These are phyloP conservation scores for Apophysomyces trapeziformis DNA, from an alignment of 371 early-diverging fungal species.

Conservation along the genomic window DNA sequence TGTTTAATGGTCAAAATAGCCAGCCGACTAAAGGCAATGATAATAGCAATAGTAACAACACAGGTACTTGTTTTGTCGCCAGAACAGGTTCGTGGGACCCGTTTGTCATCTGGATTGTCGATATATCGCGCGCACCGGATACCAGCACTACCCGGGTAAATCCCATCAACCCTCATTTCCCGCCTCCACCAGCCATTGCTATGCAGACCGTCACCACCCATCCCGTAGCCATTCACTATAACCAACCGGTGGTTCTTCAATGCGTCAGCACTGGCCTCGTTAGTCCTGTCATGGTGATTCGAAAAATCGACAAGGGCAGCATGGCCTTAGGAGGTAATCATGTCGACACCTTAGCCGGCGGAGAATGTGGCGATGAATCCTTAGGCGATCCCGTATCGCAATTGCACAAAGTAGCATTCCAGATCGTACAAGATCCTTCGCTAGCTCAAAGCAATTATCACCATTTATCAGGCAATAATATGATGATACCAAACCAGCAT, in stretches of 20 bases:
- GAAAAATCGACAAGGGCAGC: conserved; percentile 84
- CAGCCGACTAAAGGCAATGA: conserved; percentile 14
- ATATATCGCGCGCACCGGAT: conserved; percentile 60
- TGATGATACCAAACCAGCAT: conserved; percentile 8
- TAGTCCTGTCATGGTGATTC: conserved; percentile 82
- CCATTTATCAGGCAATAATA: conserved; percentile 24
- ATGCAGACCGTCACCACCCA: conserved; percentile 48
- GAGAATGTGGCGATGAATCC: conserved; percentile 56
- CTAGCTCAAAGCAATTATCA: conserved; percentile 40
- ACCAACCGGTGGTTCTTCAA: conserved; percentile 82
- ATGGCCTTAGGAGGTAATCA: conserved; percentile 72
- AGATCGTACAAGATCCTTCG: conserved; percentile 65
- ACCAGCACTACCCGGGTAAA: conserved; percentile 45
- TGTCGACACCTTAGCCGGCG: conserved; percentile 36
- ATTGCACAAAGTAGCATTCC: conserved; percentile 90
- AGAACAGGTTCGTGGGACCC: conserved; percentile 85
- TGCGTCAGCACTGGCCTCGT: conserved; percentile 83
- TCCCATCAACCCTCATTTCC: conserved; percentile 62
- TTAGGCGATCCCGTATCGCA: conserved; percentile 81
- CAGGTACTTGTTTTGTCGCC: conserved; percentile 78
- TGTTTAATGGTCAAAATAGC: conserved; percentile 35
- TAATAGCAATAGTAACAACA: conserved; percentile 44
- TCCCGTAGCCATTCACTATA: conserved; percentile 80
- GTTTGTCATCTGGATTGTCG: conserved; percentile 87
- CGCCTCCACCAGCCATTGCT: conserved; percentile 81